Evolutionary conservation across 257 asterid genomes (phyloP), one percentile per base, ranked within the genome.

Genomic region (Paraleonurus japonicus): DNA sequence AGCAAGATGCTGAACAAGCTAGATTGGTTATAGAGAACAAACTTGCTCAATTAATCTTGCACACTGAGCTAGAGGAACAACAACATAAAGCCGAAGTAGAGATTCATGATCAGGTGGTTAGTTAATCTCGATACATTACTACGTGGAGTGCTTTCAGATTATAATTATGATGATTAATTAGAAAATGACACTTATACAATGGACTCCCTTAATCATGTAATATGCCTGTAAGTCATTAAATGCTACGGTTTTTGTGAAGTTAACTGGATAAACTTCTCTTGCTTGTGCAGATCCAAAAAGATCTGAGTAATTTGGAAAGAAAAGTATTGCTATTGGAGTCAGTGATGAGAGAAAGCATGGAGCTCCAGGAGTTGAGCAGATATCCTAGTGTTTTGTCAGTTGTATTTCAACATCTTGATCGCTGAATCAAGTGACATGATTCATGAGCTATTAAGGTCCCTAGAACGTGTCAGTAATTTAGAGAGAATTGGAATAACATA

Each of bases 311-410:
- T 73, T 75, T 86, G 77, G 87, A 91, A 82, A 84, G 71, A 67
- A 84, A 77, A 81, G 83, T 73, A 19, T 74, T 67, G 51, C 80
- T 84, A 41, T 61, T 90, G 81, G 96, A 87, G 81, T 85, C 85
- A 16, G 75, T 83, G 28, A 71, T 79, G 80, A 86, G 81, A 71
- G 93, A 75, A 60, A 88, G 79, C 80, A 74, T 71, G 79, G 88
- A 84, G 77, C 81, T 89, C 84, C 89, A 81, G 85, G 96, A 89
- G 71, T 70, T 94, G 83, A 79, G 84, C 19, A 85, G 75, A 94
- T 94, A 90, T 89, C 98, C 97, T 90, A 77, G 23, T 23, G 47
- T 70, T 61, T 73, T 55, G 86, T 67, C 71, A 23, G 57, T 74
- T 32, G 66, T 37, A 65, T 69, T 43, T 41, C 30, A 26, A 39